Base-by-base conservation (phyloP, 192 early-diverging fungal species). In the Lobosporangium transversale region DNA sequence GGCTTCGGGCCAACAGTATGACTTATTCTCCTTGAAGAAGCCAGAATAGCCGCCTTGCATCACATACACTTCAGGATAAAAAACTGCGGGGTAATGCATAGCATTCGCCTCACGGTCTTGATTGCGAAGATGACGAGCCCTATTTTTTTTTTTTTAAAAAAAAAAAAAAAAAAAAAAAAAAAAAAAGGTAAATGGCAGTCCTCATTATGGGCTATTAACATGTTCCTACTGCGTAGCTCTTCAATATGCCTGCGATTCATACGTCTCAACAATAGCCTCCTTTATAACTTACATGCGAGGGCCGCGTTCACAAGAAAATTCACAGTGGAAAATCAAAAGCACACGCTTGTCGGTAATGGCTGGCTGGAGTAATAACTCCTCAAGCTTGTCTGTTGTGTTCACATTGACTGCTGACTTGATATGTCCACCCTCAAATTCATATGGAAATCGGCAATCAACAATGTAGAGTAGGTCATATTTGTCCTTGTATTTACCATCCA, bases 1-100 rank as follows among this genome's bases (percentile, higher is more conserved):
- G 31, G 65, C 84, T 74, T 91, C 85, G 27, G 93, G 94, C 53
- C 85, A 75, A 79, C 94, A 94, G 43, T 82, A 83, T 2, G 71
- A 50, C 71, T 88, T 86, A 74, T 86, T 70, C 26, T 73, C 62
- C 36, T 66, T 59, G 59, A 86, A 94, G 62, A 96, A 96, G 20
- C 79, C 80, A 48, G 89, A 85, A 81, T 95, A 96, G 10, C 94
- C 94, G 30, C 94, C 94, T 56, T 93, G 71, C 52, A 96, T 85
- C 20, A 96, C 87, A 75, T 94, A 96, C 35, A 96, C 82, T 63
- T 95, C 90, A 11, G 94, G 93, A 78, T 94, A 96, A 53, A 90
- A 80, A 59, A 96, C 73, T 24, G 87, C 59, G 24, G 94, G 94
- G 74, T 96, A 96, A 36, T 80, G 65, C 15, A 84, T 58, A 50